Evolutionary conservation across 2,329 filamentous ascomycete species (phyloP).

Genomic region (Beauveria asiatica): DNA sequence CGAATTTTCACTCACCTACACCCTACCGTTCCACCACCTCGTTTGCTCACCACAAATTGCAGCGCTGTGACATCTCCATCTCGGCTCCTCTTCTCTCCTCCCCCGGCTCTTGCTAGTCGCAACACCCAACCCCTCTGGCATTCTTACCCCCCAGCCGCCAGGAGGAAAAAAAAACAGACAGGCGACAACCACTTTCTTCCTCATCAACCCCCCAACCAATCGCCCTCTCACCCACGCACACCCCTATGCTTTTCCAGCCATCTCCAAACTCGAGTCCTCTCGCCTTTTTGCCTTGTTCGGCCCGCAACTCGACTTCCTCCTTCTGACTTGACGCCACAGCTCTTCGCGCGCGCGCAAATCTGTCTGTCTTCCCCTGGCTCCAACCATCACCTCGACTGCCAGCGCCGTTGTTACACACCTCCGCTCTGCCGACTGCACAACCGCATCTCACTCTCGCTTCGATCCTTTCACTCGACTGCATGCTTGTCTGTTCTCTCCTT

Average conservation of each 20-base stretch:
- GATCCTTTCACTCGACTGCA: background rate
- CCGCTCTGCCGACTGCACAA: background rate
- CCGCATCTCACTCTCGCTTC: background rate
- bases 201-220: background rate
- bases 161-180: constrained; percentile 9
- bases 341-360: background rate
- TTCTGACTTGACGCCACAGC: background rate
- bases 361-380: background rate
- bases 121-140: constrained; percentile 10
- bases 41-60: background rate
- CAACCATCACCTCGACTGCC: background rate
- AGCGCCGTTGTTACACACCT: background rate
- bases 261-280: constrained; percentile 26
- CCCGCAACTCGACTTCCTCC: background rate
- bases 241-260: constrained; percentile 28
- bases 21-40: background rate
- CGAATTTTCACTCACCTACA: background rate
- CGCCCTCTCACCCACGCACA: background rate
- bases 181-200: background rate
- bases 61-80: constrained; percentile 1
- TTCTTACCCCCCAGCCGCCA: constrained; percentile 6
- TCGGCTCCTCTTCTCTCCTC: background rate
- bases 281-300: constrained; percentile 5
- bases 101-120: constrained; percentile 8
- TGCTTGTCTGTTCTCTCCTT: background rate